Evolutionary conservation across 2,329 filamentous ascomycete genomes (phyloP), one percentile per base, ranked within the genome.

Genomic region (Penicillium carneum): DNA sequence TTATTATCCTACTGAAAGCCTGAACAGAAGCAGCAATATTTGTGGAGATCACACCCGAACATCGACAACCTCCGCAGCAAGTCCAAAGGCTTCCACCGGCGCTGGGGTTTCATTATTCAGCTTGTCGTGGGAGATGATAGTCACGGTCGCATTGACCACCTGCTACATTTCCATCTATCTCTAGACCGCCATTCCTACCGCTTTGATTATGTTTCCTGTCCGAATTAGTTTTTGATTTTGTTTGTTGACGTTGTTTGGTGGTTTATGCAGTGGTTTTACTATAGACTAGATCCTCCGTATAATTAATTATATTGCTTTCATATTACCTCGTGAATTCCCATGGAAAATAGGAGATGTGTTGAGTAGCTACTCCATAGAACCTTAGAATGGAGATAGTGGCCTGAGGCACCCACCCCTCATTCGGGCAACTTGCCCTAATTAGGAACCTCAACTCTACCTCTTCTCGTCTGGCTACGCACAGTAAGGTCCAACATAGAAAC

Each of bases 1-100:
- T n/a, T 62, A 54, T 36, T 62, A 62, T 49, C 59, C 59, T 41
- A 59, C 59, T 45, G 48, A 62, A 49, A 62, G 59, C 23, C 31
- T 62, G 14, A 62, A 59, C 31, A 49, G 49, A 34, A 59, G 59
- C 49, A 49, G 31, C 8, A 54, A 34, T 49, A 43, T 62, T 46
- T 62, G 59, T 53, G 29, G 16, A 49, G 16, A 42, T 52, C 33
- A 36, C 3, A 57, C 33, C 2, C 33, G 29, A 29, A 57, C 58
- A 51, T 57, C 58, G 0, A 51, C 53, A 57, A 14, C 39, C n/a
- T 57, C 57, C 4, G 41, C 58, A 5, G 18, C 53, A 39, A 57
- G 9, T 41, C 39, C 58, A 6, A 57, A 33, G 4, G 7, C 53
- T 57, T 57, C 58, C 10, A 51, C 58, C 18, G 29, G 54, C 6